Evolutionary conservation across 768 basidiomycete genomes (phyloP).

Genomic region (Agrocybe praecox): DNA sequence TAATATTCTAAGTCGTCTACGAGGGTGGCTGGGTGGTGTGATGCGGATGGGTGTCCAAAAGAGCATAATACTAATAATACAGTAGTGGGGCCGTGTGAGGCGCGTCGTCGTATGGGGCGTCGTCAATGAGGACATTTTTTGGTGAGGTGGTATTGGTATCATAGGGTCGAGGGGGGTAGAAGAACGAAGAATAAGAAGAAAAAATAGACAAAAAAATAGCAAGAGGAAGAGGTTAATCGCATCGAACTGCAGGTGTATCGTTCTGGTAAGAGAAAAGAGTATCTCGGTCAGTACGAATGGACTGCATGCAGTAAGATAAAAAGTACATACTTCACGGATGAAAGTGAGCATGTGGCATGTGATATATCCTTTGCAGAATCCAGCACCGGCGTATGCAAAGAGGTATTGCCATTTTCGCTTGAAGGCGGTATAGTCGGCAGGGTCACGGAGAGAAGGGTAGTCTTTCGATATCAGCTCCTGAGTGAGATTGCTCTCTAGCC

Average conservation of each 20-base stretch:
- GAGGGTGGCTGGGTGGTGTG: neutral
- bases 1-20: slow-evolving; percentile 17
- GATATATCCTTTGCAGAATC: slow-evolving; percentile 80
- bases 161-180: neutral
- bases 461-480: slow-evolving; percentile 60
- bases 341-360: slow-evolving; percentile 84
- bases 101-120: neutral
- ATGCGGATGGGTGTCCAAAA: slow-evolving; percentile 16
- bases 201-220: neutral
- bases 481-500: slow-evolving; percentile 66
- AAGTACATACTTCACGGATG: slow-evolving; percentile 55
- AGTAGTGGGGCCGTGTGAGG: slow-evolving; percentile 9
- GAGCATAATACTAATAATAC: slow-evolving; percentile 21
- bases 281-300: neutral
- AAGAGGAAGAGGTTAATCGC: slow-evolving; percentile 39
- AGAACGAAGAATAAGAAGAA: neutral
- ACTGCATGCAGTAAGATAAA: slow-evolving; percentile 1
- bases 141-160: neutral
- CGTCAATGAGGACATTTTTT: neutral
- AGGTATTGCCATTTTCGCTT: slow-evolving; percentile 85
- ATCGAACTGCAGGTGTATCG: slow-evolving; percentile 45
- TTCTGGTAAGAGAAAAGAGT: slow-evolving; percentile 33
- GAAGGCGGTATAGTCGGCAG: slow-evolving; percentile 65
- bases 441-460: slow-evolving; percentile 61
- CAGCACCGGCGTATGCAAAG: slow-evolving; percentile 80